phyloP scores from a whole-genome alignment of 1,139 yeast species.

The Candida sp. region DNA sequence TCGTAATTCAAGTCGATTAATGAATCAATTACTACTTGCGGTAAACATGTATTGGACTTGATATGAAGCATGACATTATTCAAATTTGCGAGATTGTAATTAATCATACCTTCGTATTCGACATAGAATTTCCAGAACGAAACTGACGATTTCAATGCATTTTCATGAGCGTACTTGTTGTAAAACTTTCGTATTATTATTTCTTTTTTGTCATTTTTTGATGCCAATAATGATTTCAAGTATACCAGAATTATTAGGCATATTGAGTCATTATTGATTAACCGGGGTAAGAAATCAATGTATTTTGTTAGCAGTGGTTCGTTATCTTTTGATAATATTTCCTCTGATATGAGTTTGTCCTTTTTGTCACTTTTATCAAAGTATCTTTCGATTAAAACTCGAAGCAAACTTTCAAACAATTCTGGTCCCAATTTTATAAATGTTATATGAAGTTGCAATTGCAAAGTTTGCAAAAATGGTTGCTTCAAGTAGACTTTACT shows the following conservation, averaged over 20 bases:
- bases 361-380: conserved; percentile 14
- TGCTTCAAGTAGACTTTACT: conserved; percentile 16
- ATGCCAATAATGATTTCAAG: conserved; percentile 10
- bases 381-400: conserved; percentile 15
- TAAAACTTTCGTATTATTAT: conserved; percentile 20
- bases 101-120: conserved; percentile 44
- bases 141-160: conserved; percentile 33
- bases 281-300: conserved; percentile 10
- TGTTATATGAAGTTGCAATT: conserved; percentile 19
- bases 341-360: conserved; percentile 5
- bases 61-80: conserved; percentile 40
- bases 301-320: conserved; percentile 6
- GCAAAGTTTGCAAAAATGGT: conserved; percentile 20
- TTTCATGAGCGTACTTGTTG: conserved; percentile 34
- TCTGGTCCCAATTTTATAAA: conserved; percentile 4
- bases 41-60: conserved; percentile 41
- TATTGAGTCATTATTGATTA: conserved; percentile 31
- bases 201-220: conserved; percentile 5
- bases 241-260: conserved; percentile 19
- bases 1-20: conserved; percentile 20
- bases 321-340: conserved; percentile 2
- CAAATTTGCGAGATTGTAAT: conserved; percentile 42
- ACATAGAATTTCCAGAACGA: conserved; percentile 58
- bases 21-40: conserved; percentile 44
- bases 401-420: conserved; percentile 9